A percentile compares a stretch with the other conserved stretches of the same genome.
phyloP scores from a whole-genome alignment of 1,139 yeast species.

The Candida mesenterica region DNA sequence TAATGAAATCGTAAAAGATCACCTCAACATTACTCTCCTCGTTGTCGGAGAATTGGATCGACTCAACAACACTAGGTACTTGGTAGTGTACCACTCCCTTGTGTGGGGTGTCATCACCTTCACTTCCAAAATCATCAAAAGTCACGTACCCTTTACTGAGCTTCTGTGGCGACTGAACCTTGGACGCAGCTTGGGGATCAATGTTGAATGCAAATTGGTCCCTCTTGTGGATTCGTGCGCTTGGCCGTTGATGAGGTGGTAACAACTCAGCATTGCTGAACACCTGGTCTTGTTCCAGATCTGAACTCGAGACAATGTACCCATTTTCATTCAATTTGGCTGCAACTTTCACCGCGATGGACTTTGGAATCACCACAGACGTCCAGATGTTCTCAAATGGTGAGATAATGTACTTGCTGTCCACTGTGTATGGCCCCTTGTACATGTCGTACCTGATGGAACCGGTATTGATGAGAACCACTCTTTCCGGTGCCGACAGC shows the following conservation, averaged over 20 bases:
- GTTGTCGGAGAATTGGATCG: conserved; percentile 25
- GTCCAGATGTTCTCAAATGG: conserved; percentile 86
- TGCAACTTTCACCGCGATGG: conserved; percentile 48
- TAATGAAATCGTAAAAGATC: conserved; percentile 74
- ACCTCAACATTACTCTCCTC: conserved; percentile 53
- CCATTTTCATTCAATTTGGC: conserved; percentile 48
- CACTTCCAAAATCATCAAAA: conserved; percentile 73
- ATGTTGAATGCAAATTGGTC: no score
- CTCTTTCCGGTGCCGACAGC: conserved; percentile 38
- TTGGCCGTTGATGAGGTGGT: conserved; percentile 27
- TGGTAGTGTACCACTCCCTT: conserved; percentile 55
- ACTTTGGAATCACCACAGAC: conserved; percentile 51
- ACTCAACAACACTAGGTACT: conserved; percentile 75
- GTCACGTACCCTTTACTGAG: conserved; percentile 71
- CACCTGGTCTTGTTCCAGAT: no score
- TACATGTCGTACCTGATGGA: conserved; percentile 85
- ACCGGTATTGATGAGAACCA: conserved; percentile 80
- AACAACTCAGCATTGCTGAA: conserved; percentile 18
- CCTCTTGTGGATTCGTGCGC: conserved; percentile 1
- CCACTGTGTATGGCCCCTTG: conserved; percentile 80
- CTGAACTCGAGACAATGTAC: no score
- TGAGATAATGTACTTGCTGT: conserved; percentile 78
- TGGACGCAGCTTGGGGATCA: conserved; percentile 2
- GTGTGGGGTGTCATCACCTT: conserved; percentile 90
- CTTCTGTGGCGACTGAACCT: conserved; percentile 9